Evolutionary conservation across 1,139 yeast genomes (phyloP), one percentile per base, ranked within the genome.

Genomic region (Geotrichum europaeum): DNA sequence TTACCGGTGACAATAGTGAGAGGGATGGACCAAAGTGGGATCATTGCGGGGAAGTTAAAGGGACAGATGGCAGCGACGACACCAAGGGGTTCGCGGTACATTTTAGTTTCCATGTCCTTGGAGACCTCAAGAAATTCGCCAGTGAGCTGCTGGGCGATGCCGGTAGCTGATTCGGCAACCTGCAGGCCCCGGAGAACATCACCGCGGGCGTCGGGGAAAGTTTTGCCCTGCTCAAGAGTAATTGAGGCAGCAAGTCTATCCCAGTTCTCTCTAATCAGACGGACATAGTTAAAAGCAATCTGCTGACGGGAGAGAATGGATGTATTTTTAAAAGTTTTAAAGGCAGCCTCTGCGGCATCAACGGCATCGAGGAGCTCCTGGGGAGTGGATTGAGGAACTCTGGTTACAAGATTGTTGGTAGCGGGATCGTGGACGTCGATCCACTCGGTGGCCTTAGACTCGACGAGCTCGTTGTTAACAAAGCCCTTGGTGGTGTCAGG

Each of bases 31-130:
- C 95, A 87, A 67, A 87, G 78, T 47, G 95, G 95, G 63, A 87
- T 89, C 94, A 87, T 87, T 53, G 91, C 94, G 34, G 94, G 94
- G 81, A 87, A 86, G 76, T 86, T 86, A 75, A 84, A 84, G n/a
- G 90, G 90, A 68, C 86, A 83, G 66, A 85, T 85, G 28, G 89
- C 85, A 7, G 86, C 89, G 63, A 84, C 81, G 24, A 85, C 87
- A 22, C 89, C 89, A 62, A 80, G 68, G 30, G 83, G 83, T 68
- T 80, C 83, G 67, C 94, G 81, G 68, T 85, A 79, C 84, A 87
- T 86, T 68, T 85, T 84, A 55, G 95, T 86, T 75, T 86, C 92
- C 92, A 87, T 87, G 70, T 86, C 88, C 47, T 79, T 76, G 56
- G 90, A 81, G 36, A 87, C 91, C 73, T 86, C 92, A 66, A 87